A percentile compares a stretch with the other conserved stretches of the same genome.
Conservation (phyloP, 2,329 filamentous ascomycete species). For the Arthrobotrys megalospora region DNA sequence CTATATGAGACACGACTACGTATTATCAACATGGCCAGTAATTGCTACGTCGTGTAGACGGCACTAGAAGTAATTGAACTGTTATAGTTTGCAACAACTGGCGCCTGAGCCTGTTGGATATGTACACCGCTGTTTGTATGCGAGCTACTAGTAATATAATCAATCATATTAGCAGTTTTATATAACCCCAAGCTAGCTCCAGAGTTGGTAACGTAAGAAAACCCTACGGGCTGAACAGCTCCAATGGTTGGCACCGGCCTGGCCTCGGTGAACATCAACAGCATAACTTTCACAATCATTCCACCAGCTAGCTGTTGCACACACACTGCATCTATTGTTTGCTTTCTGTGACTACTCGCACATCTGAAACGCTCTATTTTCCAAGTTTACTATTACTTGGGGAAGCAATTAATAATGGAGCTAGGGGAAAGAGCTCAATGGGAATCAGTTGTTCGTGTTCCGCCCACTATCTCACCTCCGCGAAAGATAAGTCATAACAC, state of each 20-base stretch:
- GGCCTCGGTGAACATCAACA: slow-evolving; percentile 23
- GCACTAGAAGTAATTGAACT: slow-evolving; percentile 27
- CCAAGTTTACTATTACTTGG: slow-evolving; percentile 36
- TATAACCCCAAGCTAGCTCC: slow-evolving; percentile 41
- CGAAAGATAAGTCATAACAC: slow-evolving; percentile 56
- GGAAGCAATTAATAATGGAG: slow-evolving; percentile 37
- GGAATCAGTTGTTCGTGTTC: slow-evolving; percentile 29
- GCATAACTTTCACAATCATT: slow-evolving; percentile 28
- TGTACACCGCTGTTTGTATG: slow-evolving; percentile 13
- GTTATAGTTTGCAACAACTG: slow-evolving; percentile 53
- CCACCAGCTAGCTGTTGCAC: slow-evolving; percentile 20
- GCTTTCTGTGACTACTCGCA: slow-evolving; percentile 56
- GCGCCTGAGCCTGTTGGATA: slow-evolving; percentile 49
- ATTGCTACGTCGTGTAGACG: slow-evolving; percentile 24
- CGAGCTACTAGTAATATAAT: slow-evolving; percentile 23
- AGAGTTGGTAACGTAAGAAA: slow-evolving; percentile 33
- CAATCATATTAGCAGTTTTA: slow-evolving; percentile 50
- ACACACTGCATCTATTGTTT: slow-evolving; percentile 7
- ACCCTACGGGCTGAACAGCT: slow-evolving; percentile 27
- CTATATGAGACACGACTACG: slow-evolving; percentile 53
- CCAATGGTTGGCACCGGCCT: slow-evolving; percentile 32
- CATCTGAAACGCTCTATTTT: slow-evolving; percentile 60
- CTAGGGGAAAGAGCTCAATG: slow-evolving; percentile 59
- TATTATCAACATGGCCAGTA: slow-evolving; percentile 30
- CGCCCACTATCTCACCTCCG: slow-evolving; percentile 56